phyloP scores from a whole-genome alignment of 768 basidiomycete genomes.

The Rhodosporidiobolus sp. region DNA sequence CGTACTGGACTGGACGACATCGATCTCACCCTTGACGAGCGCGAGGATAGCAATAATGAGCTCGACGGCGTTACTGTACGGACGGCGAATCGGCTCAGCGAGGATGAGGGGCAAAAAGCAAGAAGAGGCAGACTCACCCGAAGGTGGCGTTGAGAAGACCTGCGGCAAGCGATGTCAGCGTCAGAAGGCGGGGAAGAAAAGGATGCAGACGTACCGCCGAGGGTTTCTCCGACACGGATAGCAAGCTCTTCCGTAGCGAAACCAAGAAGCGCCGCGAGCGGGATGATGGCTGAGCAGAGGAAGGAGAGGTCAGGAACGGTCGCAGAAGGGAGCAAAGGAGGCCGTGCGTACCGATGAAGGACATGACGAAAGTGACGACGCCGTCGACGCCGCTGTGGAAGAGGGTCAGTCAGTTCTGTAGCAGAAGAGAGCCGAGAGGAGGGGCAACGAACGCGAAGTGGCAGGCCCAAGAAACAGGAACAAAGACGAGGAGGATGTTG shows the following conservation, averaged over 20 bases:
- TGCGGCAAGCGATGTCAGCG: neutral
- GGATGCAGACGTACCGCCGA: slow-evolving; percentile 53
- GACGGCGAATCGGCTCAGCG: neutral
- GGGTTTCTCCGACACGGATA: slow-evolving; percentile 61
- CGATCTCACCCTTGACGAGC: slow-evolving; percentile 66
- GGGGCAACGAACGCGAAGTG: slow-evolving; percentile 20
- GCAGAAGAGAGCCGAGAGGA: neutral
- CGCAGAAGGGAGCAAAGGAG: slow-evolving; percentile 64
- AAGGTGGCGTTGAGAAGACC: slow-evolving; percentile 69
- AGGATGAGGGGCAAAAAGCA: neutral
- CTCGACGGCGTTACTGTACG: slow-evolving; percentile 54
- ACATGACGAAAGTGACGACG: slow-evolving; percentile 54
- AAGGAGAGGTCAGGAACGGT: neutral
- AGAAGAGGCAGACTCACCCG: slow-evolving; percentile 11
- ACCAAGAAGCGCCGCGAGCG: slow-evolving; percentile 34
- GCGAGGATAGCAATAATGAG: slow-evolving; percentile 58
- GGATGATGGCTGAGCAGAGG: slow-evolving; percentile 14
- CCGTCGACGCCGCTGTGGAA: neutral
- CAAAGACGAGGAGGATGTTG: slow-evolving; percentile 38
- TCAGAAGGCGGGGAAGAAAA: neutral
- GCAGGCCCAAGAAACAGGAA: slow-evolving; percentile 30
- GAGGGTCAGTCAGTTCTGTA: neutral
- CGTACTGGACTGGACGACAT: slow-evolving; percentile 65
- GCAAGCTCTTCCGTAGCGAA: slow-evolving; percentile 81
- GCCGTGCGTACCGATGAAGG: slow-evolving; percentile 74